These are phyloP conservation scores for Mucor circinelloides DNA, from an alignment of 371 early-diverging fungal species.

Conservation along the genomic window DNA sequence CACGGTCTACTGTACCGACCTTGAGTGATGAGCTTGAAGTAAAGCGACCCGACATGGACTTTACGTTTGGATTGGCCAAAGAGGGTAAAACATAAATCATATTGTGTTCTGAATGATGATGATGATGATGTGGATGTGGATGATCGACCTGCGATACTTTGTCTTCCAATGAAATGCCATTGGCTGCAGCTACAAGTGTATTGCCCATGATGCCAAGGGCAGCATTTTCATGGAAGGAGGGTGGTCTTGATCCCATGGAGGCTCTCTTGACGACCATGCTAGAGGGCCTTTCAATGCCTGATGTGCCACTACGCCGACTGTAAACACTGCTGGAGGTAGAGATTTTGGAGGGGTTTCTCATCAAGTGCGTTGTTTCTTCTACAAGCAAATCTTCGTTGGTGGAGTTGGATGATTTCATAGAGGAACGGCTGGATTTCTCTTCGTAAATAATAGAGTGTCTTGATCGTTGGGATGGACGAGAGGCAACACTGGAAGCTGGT, in stretches of 20 bases:
- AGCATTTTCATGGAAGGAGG: conserved; percentile 20
- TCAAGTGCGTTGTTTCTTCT: conserved; percentile 6
- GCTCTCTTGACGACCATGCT: conserved; percentile 28
- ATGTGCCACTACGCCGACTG: not conserved
- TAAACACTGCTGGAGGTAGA: conserved; percentile 6
- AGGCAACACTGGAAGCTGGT: conserved; percentile 25
- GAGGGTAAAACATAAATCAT: conserved; percentile 20
- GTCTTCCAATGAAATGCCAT: conserved; percentile 3
- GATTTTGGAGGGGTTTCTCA: not conserved
- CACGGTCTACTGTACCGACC: not conserved
- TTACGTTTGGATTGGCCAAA: not conserved
- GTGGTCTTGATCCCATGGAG: conserved; percentile 25
- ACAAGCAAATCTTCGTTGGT: conserved; percentile 7
- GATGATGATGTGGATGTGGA: not conserved
- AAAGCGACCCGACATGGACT: not conserved
- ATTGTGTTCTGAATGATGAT: not conserved
- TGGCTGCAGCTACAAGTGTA: conserved; percentile 1
- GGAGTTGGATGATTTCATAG: not conserved
- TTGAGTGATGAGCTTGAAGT: not conserved
- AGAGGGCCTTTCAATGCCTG: conserved; percentile 23
- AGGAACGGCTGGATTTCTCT: conserved; percentile 4
- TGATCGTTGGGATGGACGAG: conserved; percentile 18
- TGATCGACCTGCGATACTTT: not conserved
- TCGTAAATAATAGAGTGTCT: conserved; percentile 15
- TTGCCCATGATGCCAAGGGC: conserved; percentile 4